Evolutionary conservation across 371 early-diverging fungal genomes (phyloP), one percentile per base, ranked within the genome.

Genomic region (Batrachochytrium dendrobatidis): DNA sequence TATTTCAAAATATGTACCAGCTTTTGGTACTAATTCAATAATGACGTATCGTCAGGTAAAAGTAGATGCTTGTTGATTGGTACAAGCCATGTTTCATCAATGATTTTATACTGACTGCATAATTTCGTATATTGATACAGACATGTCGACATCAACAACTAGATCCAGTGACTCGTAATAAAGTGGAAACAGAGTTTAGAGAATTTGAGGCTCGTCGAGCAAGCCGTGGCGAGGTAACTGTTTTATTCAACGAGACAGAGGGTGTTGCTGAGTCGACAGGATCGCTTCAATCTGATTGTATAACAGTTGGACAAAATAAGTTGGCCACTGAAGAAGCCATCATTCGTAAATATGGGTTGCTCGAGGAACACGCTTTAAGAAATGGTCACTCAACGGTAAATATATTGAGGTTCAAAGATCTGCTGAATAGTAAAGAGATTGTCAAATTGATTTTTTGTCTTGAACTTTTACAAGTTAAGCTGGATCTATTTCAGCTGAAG

Each of bases 301-400:
- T 45, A 5, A 45, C 33, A 7, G 35, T 52, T 34, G 63, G 63
- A 22, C 43, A 25, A 20, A 33, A 63, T 29, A 56, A 58, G 8
- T 25, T 18, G 7, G 61, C 68, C 3, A 65, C 65, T 8, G 60
- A 65, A 22, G 43, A 56, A 32, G 52, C 56, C 26, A 65, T 65
- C 20, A 34, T 44, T 28, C 10, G 6, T 25, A 59, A 53, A 32
- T 65, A 48, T 43, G 24, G 24, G 28, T 35, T 62, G 24, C 31
- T 32, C 15, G 58, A 59, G 53, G 54, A 54, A 3, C 25, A 22
- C 3, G 30, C 29, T 6, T 25, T 20, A 3, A 22, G 30, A 5
- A 29, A 54, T 25, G 22, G 20, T 15, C 34, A 32, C 25, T 17
- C 18, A 25, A 3, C 54, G 5, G 20, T 30, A 32, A 33, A 22